These are phyloP conservation scores for Collybiopsis confluens DNA, from an alignment of 768 basidiomycete species.

Conservation along the genomic window DNA sequence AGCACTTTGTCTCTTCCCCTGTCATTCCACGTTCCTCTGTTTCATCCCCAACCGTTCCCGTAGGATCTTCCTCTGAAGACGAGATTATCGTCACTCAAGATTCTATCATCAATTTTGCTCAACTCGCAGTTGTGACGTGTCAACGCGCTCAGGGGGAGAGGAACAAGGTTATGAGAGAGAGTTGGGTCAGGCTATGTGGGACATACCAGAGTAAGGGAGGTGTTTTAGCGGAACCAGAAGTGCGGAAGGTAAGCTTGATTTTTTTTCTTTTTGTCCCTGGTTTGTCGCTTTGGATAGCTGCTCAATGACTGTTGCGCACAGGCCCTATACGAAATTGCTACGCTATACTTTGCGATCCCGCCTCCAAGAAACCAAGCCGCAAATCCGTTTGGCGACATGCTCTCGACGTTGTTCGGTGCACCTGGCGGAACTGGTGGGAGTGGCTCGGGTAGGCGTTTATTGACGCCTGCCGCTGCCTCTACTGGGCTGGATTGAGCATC, in stretches of 20 bases:
- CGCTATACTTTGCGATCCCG: slow-evolving; percentile 84
- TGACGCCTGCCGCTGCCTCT: slow-evolving; percentile 37
- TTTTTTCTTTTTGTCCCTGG: background rate
- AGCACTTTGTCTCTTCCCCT: slow-evolving; percentile 60
- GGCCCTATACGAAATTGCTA: slow-evolving; percentile 66
- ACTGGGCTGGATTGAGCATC: slow-evolving; percentile 40
- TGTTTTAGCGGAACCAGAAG: slow-evolving; percentile 52
- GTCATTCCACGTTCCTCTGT: slow-evolving; percentile 44
- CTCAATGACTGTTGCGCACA: slow-evolving; percentile 28
- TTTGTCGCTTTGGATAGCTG: background rate
- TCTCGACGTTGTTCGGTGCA: slow-evolving; percentile 87
- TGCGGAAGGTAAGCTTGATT: slow-evolving; percentile 50
- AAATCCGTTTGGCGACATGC: slow-evolving; percentile 85
- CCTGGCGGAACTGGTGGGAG: slow-evolving; percentile 36
- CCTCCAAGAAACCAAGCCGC: slow-evolving; percentile 64
- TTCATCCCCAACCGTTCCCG: slow-evolving; percentile 38
- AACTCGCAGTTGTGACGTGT: slow-evolving; percentile 84
- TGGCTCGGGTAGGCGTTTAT: slow-evolving; percentile 36
- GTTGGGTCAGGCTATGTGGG: slow-evolving; percentile 81
- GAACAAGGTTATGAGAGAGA: slow-evolving; percentile 71
- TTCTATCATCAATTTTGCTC: slow-evolving; percentile 79
- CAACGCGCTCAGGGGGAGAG: slow-evolving; percentile 82
- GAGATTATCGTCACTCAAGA: slow-evolving; percentile 78
- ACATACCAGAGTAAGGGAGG: slow-evolving; percentile 78
- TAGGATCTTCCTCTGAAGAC: slow-evolving; percentile 45